Base-by-base conservation (phyloP, 495 filamentous ascomycete species). In the Hypoxylon subgilvum region DNA sequence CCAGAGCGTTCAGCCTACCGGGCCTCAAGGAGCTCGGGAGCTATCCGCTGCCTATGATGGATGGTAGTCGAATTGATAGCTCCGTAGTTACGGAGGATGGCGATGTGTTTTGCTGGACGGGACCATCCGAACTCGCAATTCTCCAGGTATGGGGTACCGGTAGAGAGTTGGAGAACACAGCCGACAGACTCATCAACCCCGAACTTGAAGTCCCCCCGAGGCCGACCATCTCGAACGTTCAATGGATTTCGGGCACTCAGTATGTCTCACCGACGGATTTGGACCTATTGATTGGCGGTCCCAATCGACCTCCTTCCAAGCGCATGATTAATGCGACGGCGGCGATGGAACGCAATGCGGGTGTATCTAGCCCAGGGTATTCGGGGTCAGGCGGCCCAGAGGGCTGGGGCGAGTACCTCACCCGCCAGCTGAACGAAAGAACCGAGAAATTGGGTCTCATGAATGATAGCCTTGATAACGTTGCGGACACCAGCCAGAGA, bases 171-270 rank as follows among this genome's bases (percentile, higher is more conserved):
- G 67, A 76, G 46, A 59, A 74, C 16, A 81, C 83, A 4, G 78
- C 83, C 32, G 94, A 97, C 68, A 85, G 76, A 21, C 77, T 97
- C 2, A 86, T 88, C 72, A 96, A 96, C 57, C 83, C 87, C 3
- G 76, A 86, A 54, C 82, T 86, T 10, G 63, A 80, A 10, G 78
- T 88, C 12, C 94, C 93, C 2, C 79, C 89, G 10, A 82, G 94
- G 23, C 95, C 94, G n/a, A 96, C 92, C 1, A 98, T 98, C 39
- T 92, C 89, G 6, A 96, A 94, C 59, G 68, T 98, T 16, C 90
- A 96, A 70, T 98, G 94, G 94, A 90, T 98, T 31, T 86, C 92
- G 0, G 95, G 94, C 1, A 97, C 95, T 9, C 93, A 96, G 71
- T 89, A 96, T 57, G 79, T 98, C 27, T 89, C 89, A 13, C 87